Conservation (phyloP, 2,329 filamentous ascomycete species). For the Aspergillus ustus region DNA sequence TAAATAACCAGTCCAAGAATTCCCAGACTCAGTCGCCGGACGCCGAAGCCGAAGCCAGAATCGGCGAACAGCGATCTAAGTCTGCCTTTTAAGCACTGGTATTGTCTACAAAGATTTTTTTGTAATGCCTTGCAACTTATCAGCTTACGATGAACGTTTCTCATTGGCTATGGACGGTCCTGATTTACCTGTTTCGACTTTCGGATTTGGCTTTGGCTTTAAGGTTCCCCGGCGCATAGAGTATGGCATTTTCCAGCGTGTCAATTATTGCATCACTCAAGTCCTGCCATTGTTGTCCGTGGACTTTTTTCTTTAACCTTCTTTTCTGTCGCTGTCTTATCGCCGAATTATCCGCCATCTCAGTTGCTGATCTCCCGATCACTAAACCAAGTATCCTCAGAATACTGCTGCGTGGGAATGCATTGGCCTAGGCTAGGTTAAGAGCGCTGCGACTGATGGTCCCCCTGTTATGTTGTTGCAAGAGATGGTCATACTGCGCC, state of each 20-base stretch:
- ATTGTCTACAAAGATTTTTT: not conserved
- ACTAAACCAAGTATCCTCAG: no score
- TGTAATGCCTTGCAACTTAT: not conserved
- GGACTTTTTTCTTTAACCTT: not conserved
- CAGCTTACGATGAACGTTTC: conserved; percentile 8
- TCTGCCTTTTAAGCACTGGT: not conserved
- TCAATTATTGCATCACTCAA: conserved; percentile 19
- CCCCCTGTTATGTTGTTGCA: not conserved
- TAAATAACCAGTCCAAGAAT: conserved; percentile 20
- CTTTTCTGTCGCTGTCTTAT: conserved; percentile 4
- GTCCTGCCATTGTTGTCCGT: not conserved
- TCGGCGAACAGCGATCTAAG: conserved; percentile 1
- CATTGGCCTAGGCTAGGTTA: not conserved
- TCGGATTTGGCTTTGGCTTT: conserved; percentile 12
- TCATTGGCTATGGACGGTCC: conserved; percentile 9
- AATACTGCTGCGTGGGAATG: no score
- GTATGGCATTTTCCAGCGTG: conserved; percentile 21
- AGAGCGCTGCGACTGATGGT: not conserved
- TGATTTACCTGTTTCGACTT: not conserved
- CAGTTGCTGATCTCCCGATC: not conserved
- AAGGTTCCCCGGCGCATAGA: conserved; percentile 20
- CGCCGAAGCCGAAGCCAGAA: not conserved
- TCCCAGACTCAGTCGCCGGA: not conserved
- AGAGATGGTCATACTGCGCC: not conserved
- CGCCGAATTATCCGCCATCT: not conserved